Evolutionary conservation across 176 grass and related monocot genomes (phyloP), one percentile per base, ranked within the genome.

Genomic region (Triticum urartu): DNA sequence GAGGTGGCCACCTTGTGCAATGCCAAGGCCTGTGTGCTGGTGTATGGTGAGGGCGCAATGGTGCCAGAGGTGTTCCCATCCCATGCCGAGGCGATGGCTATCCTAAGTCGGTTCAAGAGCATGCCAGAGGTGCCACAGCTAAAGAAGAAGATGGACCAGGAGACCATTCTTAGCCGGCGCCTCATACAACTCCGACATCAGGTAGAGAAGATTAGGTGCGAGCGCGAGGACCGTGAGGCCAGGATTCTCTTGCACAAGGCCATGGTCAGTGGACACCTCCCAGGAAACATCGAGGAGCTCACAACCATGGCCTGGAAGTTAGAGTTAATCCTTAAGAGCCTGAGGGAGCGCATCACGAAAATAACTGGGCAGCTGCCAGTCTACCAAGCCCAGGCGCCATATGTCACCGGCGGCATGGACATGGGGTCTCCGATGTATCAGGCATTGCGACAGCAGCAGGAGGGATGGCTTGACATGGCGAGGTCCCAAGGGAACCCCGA

Each of bases 1-100:
- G 79, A 94, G 22, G 54, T 94, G 8, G 1, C 33, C 7, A 84
- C 79, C 3, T 83, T 91, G 0, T 94, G 89, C 13, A 84, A 82
- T 5, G 80, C 77, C 5, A 69, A 86, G 48, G 62, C 26, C 0
- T 87, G 75, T 1, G 40, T 91, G 12, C 10, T 94, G 2, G 77
- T 87, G 58, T 94, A 91, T 8, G 86, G 72, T 0, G 84, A 82
- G 1, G 73, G 58, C 0, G 82, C 87, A 63, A 28, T 18, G 0
- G 9, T 75, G 14, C 80, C 84, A 1, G 81, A 78, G 59, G 85
- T 84, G 25, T 89, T 81, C 77, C 91, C 89, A 4, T 72, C 80
- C 0, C 0, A 39, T 0, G 7, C 13, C 2, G 78, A 83, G 22
- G 77, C 77, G 1, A 42, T 4, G 9, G 14, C 2, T 5, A n/a